A percentile compares a stretch with the other conserved stretches of the same genome.
Conservation (phyloP, 2,329 filamentous ascomycete genomes). For the Sarocladium strictum region DNA sequence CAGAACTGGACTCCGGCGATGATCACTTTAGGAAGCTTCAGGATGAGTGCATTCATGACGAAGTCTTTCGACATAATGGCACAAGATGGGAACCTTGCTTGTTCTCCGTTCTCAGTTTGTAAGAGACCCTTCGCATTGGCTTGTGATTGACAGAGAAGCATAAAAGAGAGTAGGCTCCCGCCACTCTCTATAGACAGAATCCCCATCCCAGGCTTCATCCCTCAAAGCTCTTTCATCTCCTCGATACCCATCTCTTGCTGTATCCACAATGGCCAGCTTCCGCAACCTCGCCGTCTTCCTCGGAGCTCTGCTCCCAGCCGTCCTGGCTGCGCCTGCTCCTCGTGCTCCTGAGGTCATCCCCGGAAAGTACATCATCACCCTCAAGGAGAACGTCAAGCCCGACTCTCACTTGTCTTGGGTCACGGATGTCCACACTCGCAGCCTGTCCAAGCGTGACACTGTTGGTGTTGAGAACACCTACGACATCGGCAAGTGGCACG, state of each 20-base stretch:
- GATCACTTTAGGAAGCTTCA: not conserved
- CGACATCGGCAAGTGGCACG: constrained; percentile 26
- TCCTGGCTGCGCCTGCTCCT: constrained; percentile 21
- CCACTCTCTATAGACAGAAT: not conserved
- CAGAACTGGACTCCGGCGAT: not conserved
- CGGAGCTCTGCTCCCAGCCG: constrained; percentile 26
- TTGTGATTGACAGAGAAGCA: not conserved
- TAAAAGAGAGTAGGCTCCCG: not conserved
- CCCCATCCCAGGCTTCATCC: not conserved
- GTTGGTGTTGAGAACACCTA: constrained; percentile 25
- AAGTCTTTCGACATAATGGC: not conserved
- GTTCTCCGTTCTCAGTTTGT: not conserved
- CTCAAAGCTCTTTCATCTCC: not conserved
- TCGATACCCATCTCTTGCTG: not conserved
- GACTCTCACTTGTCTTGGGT: constrained; percentile 42
- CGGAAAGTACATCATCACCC: constrained; percentile 51
- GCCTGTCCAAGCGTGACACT: constrained; percentile 40
- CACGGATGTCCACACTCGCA: constrained; percentile 47
- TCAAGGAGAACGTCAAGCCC: constrained; percentile 44
- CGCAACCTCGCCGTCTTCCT: constrained; percentile 24
- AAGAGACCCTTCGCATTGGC: not conserved
- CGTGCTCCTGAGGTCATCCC: constrained; percentile 11
- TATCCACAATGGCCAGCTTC: constrained; percentile 22
- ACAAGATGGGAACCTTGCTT: not conserved
- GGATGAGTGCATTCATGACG: not conserved